Conservation (phyloP, 176 grass and related monocot species). For the Puccinellia tenuiflora region DNA sequence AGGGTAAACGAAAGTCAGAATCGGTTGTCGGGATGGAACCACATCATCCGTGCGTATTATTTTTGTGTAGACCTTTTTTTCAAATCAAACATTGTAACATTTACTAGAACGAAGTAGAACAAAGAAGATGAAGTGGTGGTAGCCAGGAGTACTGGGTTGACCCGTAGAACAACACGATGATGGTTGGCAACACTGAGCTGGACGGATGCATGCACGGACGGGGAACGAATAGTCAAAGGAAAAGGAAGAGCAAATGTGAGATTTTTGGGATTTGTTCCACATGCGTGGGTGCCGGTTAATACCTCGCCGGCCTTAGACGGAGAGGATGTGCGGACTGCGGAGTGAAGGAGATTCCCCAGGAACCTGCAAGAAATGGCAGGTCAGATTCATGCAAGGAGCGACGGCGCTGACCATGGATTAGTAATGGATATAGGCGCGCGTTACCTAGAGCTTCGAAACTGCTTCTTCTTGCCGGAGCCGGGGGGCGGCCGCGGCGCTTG, state of each 20-base stretch:
- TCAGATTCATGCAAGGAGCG: constrained; percentile 16
- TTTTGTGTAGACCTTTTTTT: too few species aligned
- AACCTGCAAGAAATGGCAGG: constrained; percentile 43
- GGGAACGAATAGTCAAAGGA: background rate
- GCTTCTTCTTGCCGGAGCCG: constrained; percentile 98
- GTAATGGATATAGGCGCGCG: background rate
- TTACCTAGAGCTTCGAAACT: constrained; percentile 97
- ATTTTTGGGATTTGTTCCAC: constrained; percentile 16
- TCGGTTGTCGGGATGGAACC: too few species aligned
- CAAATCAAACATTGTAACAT: too few species aligned
- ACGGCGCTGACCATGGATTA: background rate
- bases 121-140: too few species aligned
- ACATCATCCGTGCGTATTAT: too few species aligned
- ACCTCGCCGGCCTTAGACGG: constrained; percentile 95
- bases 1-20: too few species aligned
- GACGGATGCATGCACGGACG: background rate
- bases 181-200: background rate
- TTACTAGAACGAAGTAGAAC: too few species aligned
- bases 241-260: constrained; percentile 2
- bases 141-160: background rate
- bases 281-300: background rate
- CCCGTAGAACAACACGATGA: background rate
- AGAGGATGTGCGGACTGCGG: constrained; percentile 91
- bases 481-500: constrained; percentile 84
- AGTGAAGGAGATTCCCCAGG: constrained; percentile 89